A percentile compares a stretch with the other conserved stretches of the same genome.
Conservation (phyloP, 2,329 filamentous ascomycete species). For the Aspergillus pseudoterreus region DNA sequence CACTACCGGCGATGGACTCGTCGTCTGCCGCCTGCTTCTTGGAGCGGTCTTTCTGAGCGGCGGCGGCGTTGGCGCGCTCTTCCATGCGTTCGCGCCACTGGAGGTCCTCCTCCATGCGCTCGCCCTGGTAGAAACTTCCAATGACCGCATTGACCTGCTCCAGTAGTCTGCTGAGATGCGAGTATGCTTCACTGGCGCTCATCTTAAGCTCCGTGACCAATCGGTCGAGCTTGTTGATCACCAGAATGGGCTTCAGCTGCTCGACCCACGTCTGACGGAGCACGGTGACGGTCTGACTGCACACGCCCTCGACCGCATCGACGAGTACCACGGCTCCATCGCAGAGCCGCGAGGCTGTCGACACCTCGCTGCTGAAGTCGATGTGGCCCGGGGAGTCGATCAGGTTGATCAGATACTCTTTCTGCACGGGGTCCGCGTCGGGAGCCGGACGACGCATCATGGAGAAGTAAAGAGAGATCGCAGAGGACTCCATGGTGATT, state of each 20-base stretch:
- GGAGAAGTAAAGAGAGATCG: conserved; percentile 93
- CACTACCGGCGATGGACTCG: conserved; percentile 47
- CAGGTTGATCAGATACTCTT: conserved; percentile 93
- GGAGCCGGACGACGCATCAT: conserved; percentile 72
- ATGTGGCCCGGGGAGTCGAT: conserved; percentile 98
- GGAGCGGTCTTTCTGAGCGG: conserved; percentile 52
- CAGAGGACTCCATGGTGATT: conserved; percentile 99
- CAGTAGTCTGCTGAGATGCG: conserved; percentile 80
- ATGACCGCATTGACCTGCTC: conserved; percentile 97
- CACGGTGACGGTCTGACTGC: conserved; percentile 97
- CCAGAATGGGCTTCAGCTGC: conserved; percentile 87
- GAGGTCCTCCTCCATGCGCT: conserved; percentile 96
- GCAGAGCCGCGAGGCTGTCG: conserved; percentile 87
- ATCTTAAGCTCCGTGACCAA: conserved; percentile 92
- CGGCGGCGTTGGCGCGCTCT: conserved; percentile 70
- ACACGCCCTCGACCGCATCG: conserved; percentile 95
- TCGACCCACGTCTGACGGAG: conserved; percentile 93
- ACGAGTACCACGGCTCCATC: conserved; percentile 93
- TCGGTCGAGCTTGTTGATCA: conserved; percentile 98
- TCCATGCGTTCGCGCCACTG: conserved; percentile 95
- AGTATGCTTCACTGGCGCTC: conserved; percentile 83
- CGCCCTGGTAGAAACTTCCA: conserved; percentile 95
- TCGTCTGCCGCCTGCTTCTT: conserved; percentile 38
- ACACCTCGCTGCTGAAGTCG: conserved; percentile 97
- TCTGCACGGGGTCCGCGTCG: conserved; percentile 65